phyloP scores from a whole-genome alignment of 2,329 filamentous ascomycete species.

The Trichoderma sp. region DNA sequence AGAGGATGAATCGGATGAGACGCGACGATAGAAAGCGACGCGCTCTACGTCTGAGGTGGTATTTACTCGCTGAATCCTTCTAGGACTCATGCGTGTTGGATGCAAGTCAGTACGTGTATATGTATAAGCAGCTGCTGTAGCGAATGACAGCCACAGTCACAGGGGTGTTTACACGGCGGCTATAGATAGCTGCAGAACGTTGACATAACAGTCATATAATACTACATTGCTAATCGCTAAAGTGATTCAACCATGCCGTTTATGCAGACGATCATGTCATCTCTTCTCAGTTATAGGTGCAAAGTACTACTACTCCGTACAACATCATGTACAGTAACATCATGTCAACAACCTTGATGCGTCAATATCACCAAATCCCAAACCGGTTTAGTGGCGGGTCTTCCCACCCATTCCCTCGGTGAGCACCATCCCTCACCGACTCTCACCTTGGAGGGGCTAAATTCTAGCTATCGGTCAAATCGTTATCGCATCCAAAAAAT shows the following conservation, averaged over 20 bases:
- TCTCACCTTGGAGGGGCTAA: constrained; percentile 31
- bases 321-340: not conserved
- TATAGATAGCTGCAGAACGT: not conserved
- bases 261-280: not conserved
- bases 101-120: not conserved
- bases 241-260: not conserved
- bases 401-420: not conserved
- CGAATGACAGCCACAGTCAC: not conserved
- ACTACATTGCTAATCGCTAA: not conserved
- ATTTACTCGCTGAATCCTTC: not conserved
- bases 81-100: not conserved
- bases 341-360: not conserved
- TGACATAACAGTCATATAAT: too few relatives aligned
- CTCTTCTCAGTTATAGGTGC: not conserved
- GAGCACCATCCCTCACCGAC: constrained; percentile 16
- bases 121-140: not conserved
- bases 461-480: constrained; percentile 14
- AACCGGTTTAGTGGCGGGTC: not conserved
- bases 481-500: constrained; percentile 29
- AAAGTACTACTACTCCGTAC: not conserved
- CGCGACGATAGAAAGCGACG: not conserved
- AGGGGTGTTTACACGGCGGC: not conserved
- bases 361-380: not conserved
- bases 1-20: not conserved
- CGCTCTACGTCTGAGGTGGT: not conserved